Evolutionary conservation across 148 eudicot genomes (phyloP), one percentile per base, ranked within the genome.

Genomic region (Silene conica): DNA sequence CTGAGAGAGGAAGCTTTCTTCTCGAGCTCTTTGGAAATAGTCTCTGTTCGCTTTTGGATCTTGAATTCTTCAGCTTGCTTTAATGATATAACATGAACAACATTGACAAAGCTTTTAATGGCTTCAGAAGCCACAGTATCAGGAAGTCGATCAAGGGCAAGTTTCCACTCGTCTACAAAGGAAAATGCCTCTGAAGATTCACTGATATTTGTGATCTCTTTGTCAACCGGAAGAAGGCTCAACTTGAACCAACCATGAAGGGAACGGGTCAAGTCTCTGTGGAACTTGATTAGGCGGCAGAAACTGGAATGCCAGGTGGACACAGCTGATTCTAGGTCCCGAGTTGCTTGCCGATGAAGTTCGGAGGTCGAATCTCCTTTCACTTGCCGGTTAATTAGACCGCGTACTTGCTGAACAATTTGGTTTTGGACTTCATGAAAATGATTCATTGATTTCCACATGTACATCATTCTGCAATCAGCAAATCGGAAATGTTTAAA

Each of bases 271-370:
- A 94, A 91, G 63, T 94, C 98, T 43, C 98, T 82, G 76, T 94
- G 97, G 76, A 80, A 91, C 73, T 88, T 91, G 21, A 89, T 75
- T 19, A 91, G 81, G 72, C 97, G 98, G 82, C 96, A 88, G 80
- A 91, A 94, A 73, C 96, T 88, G 22, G 97, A 87, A 80, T 94
- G 96, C 98, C 98, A 94, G 61, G 92, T 86, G n/a, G 97, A 87
- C 50, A 91, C 90, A 4, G 96, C 97, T 2, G 97, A 87, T 64
- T 94, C 98, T 18, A 94, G 92, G 76, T 91, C 98, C 22, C 92
- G 90, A 23, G 98, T 94, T 34, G 98, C 97, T 77, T 91, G 98
- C 57, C 98, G 85, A 74, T 94, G 98, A 63, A 89, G 91, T 74
- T 94, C 98, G 8, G 97, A 89, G 34, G 97, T 94, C 45, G 96